Percentiles rank a stretch among this genome's conserved stretches.
Evolutionary conservation across 495 filamentous ascomycete species (phyloP).

Genomic region (Penicillium simplicissimum): DNA sequence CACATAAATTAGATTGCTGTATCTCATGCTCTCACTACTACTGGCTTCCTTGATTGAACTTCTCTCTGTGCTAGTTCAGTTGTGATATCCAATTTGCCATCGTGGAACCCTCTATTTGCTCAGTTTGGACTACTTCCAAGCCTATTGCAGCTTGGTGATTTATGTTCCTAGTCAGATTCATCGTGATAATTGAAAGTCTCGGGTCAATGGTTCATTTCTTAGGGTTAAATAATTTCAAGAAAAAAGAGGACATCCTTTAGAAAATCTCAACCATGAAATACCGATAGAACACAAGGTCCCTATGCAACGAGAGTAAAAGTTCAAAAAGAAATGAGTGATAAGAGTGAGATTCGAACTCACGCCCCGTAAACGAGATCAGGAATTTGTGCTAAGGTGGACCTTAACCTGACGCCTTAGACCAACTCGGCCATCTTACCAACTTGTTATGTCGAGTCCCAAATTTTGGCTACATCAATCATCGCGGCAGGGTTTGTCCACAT

Average conservation of each 20-base stretch:
- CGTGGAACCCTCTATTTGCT: background rate
- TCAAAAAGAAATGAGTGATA: slow-evolving; percentile 29
- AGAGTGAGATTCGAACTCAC: slow-evolving; percentile 44
- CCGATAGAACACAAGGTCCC: too few species aligned
- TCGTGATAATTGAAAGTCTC: background rate
- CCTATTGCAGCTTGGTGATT: background rate
- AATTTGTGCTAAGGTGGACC: slow-evolving; percentile 35
- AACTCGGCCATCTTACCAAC: slow-evolving; percentile 42
- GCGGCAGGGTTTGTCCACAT: too few species aligned
- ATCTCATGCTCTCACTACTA: background rate
- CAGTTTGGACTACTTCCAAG: background rate
- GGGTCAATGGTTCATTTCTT: too few species aligned
- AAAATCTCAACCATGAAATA: too few species aligned
- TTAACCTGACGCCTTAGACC: slow-evolving; percentile 44
- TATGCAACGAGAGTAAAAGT: too few species aligned
- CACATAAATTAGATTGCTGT: background rate
- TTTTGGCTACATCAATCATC: background rate
- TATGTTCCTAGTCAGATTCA: background rate
- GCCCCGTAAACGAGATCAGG: slow-evolving; percentile 34
- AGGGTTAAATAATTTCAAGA: too few species aligned
- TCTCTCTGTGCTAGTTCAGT: background rate
- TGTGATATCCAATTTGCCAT: background rate
- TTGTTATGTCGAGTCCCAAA: background rate
- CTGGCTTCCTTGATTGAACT: background rate
- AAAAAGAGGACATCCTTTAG: too few species aligned